These are phyloP conservation scores for Eimeria brunetti DNA, from an alignment of 169 alveolate species.

Conservation along the genomic window DNA sequence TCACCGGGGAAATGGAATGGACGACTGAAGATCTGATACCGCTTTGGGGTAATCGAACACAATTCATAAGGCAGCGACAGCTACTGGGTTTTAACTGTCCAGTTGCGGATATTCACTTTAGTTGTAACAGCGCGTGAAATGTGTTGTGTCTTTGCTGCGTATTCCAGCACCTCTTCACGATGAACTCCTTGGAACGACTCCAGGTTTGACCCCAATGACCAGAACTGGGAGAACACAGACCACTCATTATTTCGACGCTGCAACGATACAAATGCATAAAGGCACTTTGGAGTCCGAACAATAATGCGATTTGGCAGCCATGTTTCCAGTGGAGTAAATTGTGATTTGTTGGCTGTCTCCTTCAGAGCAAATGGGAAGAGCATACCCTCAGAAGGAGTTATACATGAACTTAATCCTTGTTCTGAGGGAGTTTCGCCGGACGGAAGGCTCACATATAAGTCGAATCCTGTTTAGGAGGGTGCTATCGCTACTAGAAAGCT, in stretches of 20 bases:
- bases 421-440: constrained; percentile 10
- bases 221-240: background rate
- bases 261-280: background rate
- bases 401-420: constrained; percentile 28
- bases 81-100: background rate
- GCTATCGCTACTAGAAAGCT: background rate
- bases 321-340: background rate
- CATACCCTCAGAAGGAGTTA: constrained; percentile 57
- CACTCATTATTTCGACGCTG: background rate
- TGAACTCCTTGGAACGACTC: constrained; percentile 60
- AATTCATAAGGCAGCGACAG: background rate
- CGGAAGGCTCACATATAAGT: constrained; percentile 35
- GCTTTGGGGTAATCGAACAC: constrained; percentile 41
- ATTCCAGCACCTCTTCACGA: constrained; percentile 26
- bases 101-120: background rate
- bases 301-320: background rate
- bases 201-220: background rate
- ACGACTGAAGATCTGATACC: constrained; percentile 55
- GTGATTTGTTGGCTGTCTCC: constrained; percentile 4
- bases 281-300: background rate
- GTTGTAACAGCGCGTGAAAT: background rate
- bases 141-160: constrained; percentile 19
- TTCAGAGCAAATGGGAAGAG: constrained; percentile 36
- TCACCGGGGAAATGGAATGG: constrained; percentile 48
- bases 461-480: constrained; percentile 38